These are phyloP conservation scores for Ramaria sp. DNA, from an alignment of 768 basidiomycete genomes.

Conservation along the genomic window DNA sequence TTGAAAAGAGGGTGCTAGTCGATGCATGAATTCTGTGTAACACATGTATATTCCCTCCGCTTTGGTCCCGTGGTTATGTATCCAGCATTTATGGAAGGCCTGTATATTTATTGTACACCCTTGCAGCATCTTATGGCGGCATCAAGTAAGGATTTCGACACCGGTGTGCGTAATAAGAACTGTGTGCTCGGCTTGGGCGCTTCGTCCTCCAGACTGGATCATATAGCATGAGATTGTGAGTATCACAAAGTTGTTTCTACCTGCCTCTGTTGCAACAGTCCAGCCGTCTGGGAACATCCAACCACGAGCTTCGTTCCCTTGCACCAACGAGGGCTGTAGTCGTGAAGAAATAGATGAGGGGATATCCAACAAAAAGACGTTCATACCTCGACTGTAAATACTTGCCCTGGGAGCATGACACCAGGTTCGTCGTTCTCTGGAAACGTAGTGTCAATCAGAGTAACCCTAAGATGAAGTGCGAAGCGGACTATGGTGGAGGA, in stretches of 20 bases:
- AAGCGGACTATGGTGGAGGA: slow-evolving; percentile 60
- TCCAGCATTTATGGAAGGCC: not conserved
- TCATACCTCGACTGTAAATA: slow-evolving; percentile 84
- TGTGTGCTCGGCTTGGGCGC: slow-evolving; percentile 85
- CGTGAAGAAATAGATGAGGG: not conserved
- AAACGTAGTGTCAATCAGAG: not conserved
- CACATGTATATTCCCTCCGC: not conserved
- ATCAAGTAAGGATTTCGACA: slow-evolving; percentile 62
- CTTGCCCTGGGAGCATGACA: slow-evolving; percentile 73
- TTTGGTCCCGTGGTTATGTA: not conserved
- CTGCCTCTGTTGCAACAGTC: slow-evolving; percentile 82
- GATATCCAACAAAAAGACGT: not conserved
- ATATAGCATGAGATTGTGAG: not conserved
- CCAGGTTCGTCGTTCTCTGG: slow-evolving; percentile 81
- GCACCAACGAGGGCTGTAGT: slow-evolving; percentile 60
- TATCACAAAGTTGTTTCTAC: slow-evolving; percentile 13
- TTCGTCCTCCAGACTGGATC: slow-evolving; percentile 62
- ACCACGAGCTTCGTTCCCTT: slow-evolving; percentile 54
- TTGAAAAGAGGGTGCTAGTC: slow-evolving; percentile 2
- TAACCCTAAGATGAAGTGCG: not conserved
- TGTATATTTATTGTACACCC: not conserved
- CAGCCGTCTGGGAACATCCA: slow-evolving; percentile 89
- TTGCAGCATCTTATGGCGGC: not conserved
- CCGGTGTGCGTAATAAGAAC: slow-evolving; percentile 72
- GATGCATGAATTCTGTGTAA: not conserved